Conservation (phyloP, 257 asterid genomes). For the Buddleja alternifolia region DNA sequence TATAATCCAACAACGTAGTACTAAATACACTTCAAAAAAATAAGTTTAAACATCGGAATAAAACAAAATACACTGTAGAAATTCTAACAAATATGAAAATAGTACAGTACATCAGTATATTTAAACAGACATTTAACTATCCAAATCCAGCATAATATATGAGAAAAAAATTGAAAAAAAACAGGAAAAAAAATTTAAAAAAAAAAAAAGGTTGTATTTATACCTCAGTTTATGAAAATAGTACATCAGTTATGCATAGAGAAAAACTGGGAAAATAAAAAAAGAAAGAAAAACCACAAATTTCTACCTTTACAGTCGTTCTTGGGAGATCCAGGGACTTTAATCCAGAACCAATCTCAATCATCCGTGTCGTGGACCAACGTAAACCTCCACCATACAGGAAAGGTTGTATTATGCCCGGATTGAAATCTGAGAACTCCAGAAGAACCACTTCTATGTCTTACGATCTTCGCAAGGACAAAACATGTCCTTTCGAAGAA, state of each 20-base stretch:
- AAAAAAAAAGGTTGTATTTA: background rate
- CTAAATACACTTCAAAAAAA: background rate
- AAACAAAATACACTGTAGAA: background rate
- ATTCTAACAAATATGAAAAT: background rate
- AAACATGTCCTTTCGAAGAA: conserved; percentile 2
- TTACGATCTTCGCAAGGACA: background rate
- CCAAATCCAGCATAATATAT: background rate
- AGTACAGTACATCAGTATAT: background rate
- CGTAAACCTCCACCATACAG: no score
- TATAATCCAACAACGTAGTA: background rate
- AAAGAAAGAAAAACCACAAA: background rate
- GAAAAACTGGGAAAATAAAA: no score
- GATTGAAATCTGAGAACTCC: no score
- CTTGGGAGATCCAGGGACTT: no score
- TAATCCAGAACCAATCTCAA: no score
- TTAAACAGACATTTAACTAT: background rate
- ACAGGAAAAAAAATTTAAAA: background rate
- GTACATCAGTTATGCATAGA: no score
- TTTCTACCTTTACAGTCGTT: background rate
- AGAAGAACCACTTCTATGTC: no score
- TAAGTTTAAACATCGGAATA: background rate
- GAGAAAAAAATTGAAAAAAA: background rate
- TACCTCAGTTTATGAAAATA: no score
- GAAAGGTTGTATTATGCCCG: no score
- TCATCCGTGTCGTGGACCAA: no score